Evolutionary conservation across 192 early-diverging fungal species (phyloP).

Genomic region (Umbelopsis sp.): DNA sequence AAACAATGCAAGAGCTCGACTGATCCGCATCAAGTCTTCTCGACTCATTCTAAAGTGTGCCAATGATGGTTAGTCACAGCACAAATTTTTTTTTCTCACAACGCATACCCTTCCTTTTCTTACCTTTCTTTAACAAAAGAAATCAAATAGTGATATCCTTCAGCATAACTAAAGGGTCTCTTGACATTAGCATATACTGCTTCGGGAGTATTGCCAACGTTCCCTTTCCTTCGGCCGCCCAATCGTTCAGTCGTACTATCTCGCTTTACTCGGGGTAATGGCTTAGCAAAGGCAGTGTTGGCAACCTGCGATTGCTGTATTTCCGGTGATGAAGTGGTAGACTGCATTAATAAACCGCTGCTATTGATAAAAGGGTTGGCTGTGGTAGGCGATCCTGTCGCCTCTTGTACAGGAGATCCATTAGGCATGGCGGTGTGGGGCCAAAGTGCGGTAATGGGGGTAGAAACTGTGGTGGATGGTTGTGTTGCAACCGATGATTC

Average conservation of each 20-base stretch:
- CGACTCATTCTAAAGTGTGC: slow-evolving; percentile 73
- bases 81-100: neutral
- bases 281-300: slow-evolving; percentile 6
- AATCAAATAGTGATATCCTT: slow-evolving; percentile 92
- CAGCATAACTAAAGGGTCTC: slow-evolving; percentile 88
- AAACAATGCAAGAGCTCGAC: slow-evolving; percentile 87
- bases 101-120: neutral
- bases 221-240: slow-evolving; percentile 9
- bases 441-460: neutral
- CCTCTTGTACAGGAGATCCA: slow-evolving; percentile 9
- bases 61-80: neutral
- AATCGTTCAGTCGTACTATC: slow-evolving; percentile 10
- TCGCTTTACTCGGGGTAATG: slow-evolving; percentile 2
- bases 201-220: slow-evolving; percentile 46
- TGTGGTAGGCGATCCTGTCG: neutral
- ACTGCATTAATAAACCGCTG: slow-evolving; percentile 6
- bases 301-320: neutral
- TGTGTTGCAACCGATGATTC: neutral
- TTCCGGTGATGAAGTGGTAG: slow-evolving; percentile 9
- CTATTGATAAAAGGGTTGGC: neutral
- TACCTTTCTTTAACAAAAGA: slow-evolving; percentile 76
- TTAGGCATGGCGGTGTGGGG: neutral
- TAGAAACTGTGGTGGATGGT: neutral
- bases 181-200: slow-evolving; percentile 84
- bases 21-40: slow-evolving; percentile 88